Conservation (phyloP, 768 basidiomycete genomes). For the Boletus sp. region DNA sequence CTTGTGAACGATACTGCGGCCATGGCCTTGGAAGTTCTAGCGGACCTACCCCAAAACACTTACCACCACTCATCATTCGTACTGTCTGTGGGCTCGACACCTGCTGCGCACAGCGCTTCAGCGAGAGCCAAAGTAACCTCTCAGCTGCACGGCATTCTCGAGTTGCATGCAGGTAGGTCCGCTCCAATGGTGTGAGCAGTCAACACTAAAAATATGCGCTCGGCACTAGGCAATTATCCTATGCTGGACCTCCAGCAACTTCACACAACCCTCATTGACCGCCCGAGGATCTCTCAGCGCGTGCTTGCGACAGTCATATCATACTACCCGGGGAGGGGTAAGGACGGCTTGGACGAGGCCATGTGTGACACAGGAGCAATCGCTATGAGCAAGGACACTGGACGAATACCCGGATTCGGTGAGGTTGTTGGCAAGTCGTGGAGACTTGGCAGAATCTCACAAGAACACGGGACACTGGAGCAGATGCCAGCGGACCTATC, state of each 20-base stretch:
- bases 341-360: conserved; percentile 63
- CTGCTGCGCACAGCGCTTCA: conserved; percentile 77
- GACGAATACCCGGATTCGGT: conserved; percentile 68
- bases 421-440: conserved; percentile 65
- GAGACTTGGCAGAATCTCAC: conserved; percentile 62
- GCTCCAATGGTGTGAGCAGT: not conserved
- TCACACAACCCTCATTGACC: conserved; percentile 63
- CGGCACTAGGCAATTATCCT: conserved; percentile 67
- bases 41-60: conserved; percentile 31
- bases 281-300: conserved; percentile 55
- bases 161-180: conserved; percentile 68
- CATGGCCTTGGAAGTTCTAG: conserved; percentile 48
- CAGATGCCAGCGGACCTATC: conserved; percentile 26
- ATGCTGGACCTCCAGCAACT: conserved; percentile 83
- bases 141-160: conserved; percentile 57
- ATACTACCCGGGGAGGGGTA: conserved; percentile 70
- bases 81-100: conserved; percentile 83
- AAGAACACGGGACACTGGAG: conserved; percentile 76
- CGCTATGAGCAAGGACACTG: conserved; percentile 85
- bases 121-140: conserved; percentile 45
- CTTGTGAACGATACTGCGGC: conserved; percentile 66
- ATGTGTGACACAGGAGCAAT: conserved; percentile 83
- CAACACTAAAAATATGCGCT: not conserved
- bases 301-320: conserved; percentile 75
- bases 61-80: conserved; percentile 52